phyloP scores from a whole-genome alignment of 768 basidiomycete genomes.

The Pulveroboletus sp. region DNA sequence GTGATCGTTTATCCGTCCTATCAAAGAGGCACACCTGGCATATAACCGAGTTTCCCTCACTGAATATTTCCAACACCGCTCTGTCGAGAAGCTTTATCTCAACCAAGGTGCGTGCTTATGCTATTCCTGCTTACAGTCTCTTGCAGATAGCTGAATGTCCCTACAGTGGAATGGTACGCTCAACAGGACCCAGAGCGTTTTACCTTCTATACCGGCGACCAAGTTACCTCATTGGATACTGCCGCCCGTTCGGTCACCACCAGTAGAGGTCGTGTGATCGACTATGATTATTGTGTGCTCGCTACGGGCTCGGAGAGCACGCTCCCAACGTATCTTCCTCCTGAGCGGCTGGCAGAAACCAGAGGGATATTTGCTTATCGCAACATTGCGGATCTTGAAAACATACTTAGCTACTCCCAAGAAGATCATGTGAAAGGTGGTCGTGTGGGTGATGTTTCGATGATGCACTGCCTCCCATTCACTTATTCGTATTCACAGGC shows the following conservation, averaged over 20 bases:
- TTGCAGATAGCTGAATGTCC: conserved; percentile 11
- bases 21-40: conserved; percentile 41
- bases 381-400: conserved; percentile 63
- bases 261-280: conserved; percentile 39
- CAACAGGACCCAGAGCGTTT: conserved; percentile 56
- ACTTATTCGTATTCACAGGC: no score
- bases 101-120: conserved; percentile 38
- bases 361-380: conserved; percentile 70
- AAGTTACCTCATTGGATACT: conserved; percentile 38
- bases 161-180: conserved; percentile 52
- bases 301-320: conserved; percentile 67
- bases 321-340: conserved; percentile 54
- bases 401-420: conserved; percentile 57
- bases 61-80: conserved; percentile 59
- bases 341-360: conserved; percentile 35
- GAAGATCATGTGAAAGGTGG: conserved; percentile 37
- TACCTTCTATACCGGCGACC: conserved; percentile 47
- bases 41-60: conserved; percentile 53
- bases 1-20: conserved; percentile 8
- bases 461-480: no score
- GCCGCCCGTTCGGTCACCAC: conserved; percentile 44
- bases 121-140: neutral
- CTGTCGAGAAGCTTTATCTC: conserved; percentile 56
- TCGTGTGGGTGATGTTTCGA: conserved; percentile 22
- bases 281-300: conserved; percentile 61